These are phyloP conservation scores for Aspergillus glaucus DNA, from an alignment of 2,329 filamentous ascomycete genomes.

Conservation along the genomic window DNA sequence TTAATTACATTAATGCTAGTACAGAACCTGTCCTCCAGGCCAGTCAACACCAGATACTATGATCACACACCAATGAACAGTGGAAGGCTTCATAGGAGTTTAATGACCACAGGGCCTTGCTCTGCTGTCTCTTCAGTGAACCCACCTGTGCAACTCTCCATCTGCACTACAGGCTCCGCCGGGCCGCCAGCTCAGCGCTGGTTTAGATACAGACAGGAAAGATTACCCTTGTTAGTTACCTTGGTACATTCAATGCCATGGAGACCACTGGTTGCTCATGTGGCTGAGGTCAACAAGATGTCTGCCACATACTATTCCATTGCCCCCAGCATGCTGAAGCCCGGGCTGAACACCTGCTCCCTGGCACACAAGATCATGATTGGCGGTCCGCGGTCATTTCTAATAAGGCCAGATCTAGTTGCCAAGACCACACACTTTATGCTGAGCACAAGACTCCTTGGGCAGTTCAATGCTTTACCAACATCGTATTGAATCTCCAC, in stretches of 20 bases:
- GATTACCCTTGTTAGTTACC: not conserved
- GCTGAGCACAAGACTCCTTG: not conserved
- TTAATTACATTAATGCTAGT: not conserved
- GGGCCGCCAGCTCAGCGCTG: not conserved
- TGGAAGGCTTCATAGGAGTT: not conserved
- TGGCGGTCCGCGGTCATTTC: not conserved
- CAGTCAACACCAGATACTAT: not conserved
- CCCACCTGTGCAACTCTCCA: not conserved
- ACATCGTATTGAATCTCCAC: not conserved
- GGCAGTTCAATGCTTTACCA: not conserved
- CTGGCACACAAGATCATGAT: not conserved
- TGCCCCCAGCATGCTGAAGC: not conserved
- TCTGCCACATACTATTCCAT: not conserved
- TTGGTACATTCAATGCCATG: not conserved
- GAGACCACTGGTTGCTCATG: not conserved
- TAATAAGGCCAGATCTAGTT: not conserved
- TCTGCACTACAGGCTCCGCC: not conserved
- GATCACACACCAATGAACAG: not conserved
- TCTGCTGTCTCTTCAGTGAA: not conserved
- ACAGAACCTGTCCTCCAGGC: not conserved
- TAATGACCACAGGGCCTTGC: not conserved
- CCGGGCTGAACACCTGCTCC: not conserved
- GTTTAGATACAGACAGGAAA: not conserved
- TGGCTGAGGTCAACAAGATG: not conserved
- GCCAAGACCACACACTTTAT: not conserved